Evolutionary conservation across 169 alveolate species (phyloP).

Genomic region (Plasmodium billcollinsi): DNA sequence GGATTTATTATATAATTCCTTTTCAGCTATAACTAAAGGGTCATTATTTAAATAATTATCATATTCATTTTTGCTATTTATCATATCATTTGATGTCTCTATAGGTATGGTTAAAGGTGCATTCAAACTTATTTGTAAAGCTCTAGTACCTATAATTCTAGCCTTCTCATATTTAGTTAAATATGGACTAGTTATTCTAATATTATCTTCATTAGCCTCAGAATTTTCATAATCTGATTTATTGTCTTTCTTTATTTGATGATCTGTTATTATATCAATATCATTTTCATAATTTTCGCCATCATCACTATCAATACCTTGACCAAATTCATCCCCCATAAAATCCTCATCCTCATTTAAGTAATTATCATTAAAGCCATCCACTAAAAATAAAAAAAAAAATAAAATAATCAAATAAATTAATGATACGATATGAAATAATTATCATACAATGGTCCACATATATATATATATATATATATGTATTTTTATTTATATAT

Average conservation of each 20-base stretch:
- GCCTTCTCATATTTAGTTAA: conserved; percentile 99
- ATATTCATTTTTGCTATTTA: conserved; percentile 84
- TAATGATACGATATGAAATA: not conserved
- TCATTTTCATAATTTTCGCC: conserved; percentile 87
- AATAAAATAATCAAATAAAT: conserved; percentile 1
- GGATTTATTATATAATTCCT: conserved; percentile 97
- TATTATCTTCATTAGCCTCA: conserved; percentile 83
- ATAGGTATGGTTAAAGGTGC: conserved; percentile 97
- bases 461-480: not conserved
- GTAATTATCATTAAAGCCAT: conserved; percentile 42
- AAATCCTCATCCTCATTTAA: conserved; percentile 70
- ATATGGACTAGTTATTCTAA: conserved; percentile 93
- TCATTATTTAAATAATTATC: conserved; percentile 94
- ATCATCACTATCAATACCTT: conserved; percentile 86
- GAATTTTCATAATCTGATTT: conserved; percentile 85
- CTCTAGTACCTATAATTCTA: conserved; percentile 99
- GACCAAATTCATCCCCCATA: conserved; percentile 86
- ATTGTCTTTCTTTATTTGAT: conserved; percentile 78
- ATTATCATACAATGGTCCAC: not conserved
- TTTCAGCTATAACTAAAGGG: conserved; percentile 98
- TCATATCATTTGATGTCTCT: conserved; percentile 82
- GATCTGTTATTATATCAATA: conserved; percentile 83
- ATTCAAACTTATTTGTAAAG: conserved; percentile 98
- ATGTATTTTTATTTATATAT: not conserved
- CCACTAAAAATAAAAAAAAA: conserved; percentile 33